Base-by-base conservation (phyloP, 805 yeast genomes). In the Metschnikowia henanensis region DNA sequence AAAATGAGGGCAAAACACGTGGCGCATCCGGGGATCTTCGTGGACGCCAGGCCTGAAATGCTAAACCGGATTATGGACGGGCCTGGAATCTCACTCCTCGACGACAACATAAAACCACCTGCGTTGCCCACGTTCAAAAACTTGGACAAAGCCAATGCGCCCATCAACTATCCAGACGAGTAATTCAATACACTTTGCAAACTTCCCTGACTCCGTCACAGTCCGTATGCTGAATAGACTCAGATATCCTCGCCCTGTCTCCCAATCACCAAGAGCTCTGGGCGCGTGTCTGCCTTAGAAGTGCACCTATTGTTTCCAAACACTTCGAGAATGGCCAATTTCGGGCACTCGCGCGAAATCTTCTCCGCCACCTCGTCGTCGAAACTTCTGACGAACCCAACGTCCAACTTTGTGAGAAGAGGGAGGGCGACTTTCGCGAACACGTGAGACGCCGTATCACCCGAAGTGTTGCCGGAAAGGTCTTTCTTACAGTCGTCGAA, bases 281-380 rank as follows among this genome's bases (percentile, higher is more conserved):
- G 66, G 42, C 84, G 67, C 1, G 76, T 61, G 3, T 61, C 63
- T 1, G 87, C 84, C 20, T 70, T 69, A 7, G 72, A 65, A 1
- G 90, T 79, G 46, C 89, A 79, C 54, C 80, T 68, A 58, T 85
- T 87, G 57, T 84, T 73, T 1, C 97, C 97, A 60, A 83, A 89
- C 13, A 88, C 91, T 55, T 88, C 95, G 43, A 92, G 59, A 13
- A 86, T 72, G 35, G 75, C 72, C 44, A 92, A 64, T 36, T 77
- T 77, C 0, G 81, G 76, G 49, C 94, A 87, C 9, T 76, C 72
- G 21, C 73, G 64, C 3, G 85, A 75, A 17, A 89, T 53, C 22
- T 75, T 56, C 20, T 76, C 77, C n/a, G 91, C 60, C 0, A 80
- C 75, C 16, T 72, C 75, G 61, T 92, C 88, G 58, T 89, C 89